Conservation (phyloP, 2,329 filamentous ascomycete genomes). For the Xylaria sp. region DNA sequence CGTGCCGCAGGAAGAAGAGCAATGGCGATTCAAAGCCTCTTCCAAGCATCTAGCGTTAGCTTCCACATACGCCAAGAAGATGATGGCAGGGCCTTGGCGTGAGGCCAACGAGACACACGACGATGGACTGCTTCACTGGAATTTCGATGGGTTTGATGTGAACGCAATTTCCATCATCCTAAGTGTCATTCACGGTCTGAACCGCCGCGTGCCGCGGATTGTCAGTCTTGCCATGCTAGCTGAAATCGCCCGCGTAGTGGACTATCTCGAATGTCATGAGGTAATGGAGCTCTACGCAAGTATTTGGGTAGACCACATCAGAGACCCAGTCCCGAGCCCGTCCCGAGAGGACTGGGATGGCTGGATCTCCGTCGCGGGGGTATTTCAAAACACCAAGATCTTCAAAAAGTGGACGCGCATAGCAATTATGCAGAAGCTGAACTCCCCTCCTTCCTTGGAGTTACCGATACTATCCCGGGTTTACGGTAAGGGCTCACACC, state of each 20-base stretch:
- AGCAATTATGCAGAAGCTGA: conserved; percentile 26
- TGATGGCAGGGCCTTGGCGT: conserved; percentile 26
- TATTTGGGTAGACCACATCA: conserved; percentile 20
- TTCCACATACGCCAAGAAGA: conserved; percentile 24
- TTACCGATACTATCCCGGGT: conserved; percentile 21
- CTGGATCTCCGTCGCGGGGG: conserved; percentile 27
- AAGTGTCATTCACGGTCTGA: conserved; percentile 27
- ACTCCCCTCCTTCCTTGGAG: conserved; percentile 19
- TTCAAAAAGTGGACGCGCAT: conserved; percentile 28
- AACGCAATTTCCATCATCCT: conserved; percentile 20
- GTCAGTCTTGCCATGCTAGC: conserved; percentile 23
- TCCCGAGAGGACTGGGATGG: conserved; percentile 21
- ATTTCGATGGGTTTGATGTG: conserved; percentile 21
- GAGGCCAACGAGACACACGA: conserved; percentile 23
- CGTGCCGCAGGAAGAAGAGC: neutral
- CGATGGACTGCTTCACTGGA: conserved; percentile 22
- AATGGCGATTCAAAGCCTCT: conserved; percentile 30
- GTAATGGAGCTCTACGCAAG: conserved; percentile 31
- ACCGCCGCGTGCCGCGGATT: conserved; percentile 24
- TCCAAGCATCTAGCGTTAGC: conserved; percentile 30
- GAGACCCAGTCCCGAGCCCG: neutral
- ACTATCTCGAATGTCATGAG: conserved; percentile 29
- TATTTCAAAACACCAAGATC: conserved; percentile 16
- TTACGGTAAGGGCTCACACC: conserved; percentile 17
- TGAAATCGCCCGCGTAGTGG: conserved; percentile 22